Base-by-base conservation (phyloP, 306 rosid genomes). In the Cucurbita pepo region DNA sequence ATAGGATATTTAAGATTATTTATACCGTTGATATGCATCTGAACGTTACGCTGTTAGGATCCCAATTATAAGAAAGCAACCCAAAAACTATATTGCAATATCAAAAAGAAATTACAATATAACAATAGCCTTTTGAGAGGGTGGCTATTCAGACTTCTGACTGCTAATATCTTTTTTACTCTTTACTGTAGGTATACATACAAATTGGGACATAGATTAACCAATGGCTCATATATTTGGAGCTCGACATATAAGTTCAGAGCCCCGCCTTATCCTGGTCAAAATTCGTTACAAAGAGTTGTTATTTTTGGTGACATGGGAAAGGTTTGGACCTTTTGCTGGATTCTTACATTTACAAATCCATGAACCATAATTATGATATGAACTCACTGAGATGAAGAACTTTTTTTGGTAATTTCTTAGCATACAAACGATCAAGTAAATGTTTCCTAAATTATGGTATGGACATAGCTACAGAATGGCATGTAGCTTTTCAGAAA, bases 231-330 rank as follows among this genome's bases (percentile, higher is more conserved):
- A 34, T 80, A 73, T 59, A 67, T 93, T 79, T 85, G 89, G 91
- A 89, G 98, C 85, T 75, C 73, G 80, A 72, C 77, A 60, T 87
- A 93, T 82, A 84, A 83, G 61, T 93, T 93, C 81, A 86, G 77
- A 85, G 84, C 98, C 55, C 77, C 98, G 64, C 98, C 98, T 65
- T 93, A 85, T 85, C 98, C 96, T 18, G 96, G 98, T 66, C 97
- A 93, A 87, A 89, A 88, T 78, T 93, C 98, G 21, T 53, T 85
- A 73, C 98, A 90, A 75, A 88, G 88, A 8, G 87, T 93, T 47
- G 84, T 93, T 81, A 83, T 93, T 83, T 93, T 93, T 66, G 98
- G 97, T 44, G 97, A 93, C 82, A 86, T 93, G 97, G 98, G 97
- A 81, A 93, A 93, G 97, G 98, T 93, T 78, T 74, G 81, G 37